A percentile compares a stretch with the other conserved stretches of the same genome.
Evolutionary conservation across 371 early-diverging fungal species (phyloP).

Genomic region (Zancudomyces culisetae): DNA sequence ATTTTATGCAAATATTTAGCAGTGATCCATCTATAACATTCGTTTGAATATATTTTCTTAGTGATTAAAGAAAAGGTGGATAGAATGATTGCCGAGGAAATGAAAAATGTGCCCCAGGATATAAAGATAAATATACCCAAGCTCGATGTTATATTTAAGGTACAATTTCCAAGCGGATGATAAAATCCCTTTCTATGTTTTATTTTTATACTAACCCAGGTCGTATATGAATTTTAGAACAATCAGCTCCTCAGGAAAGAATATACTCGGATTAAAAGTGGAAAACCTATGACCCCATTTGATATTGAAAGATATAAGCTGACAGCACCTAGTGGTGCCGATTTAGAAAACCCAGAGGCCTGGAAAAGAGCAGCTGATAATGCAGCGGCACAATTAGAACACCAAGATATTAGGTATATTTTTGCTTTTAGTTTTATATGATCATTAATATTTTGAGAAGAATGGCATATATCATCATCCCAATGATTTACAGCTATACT

Average conservation of each 20-base stretch:
- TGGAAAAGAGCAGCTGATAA: constrained; percentile 57
- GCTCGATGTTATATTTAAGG: neutral
- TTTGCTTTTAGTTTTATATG: neutral
- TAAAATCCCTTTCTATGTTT: too few relatives aligned
- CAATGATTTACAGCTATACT: too few relatives aligned
- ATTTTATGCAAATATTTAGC: too few relatives aligned
- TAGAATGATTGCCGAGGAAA: neutral
- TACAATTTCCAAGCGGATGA: too few relatives aligned
- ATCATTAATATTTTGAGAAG: too few relatives aligned
- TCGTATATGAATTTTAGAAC: constrained; percentile 6
- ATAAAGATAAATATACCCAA: neutral
- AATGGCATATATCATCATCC: too few relatives aligned
- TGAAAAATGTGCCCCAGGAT: neutral
- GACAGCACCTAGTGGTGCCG: constrained; percentile 27
- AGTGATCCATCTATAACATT: too few relatives aligned
- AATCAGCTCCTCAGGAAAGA: constrained; percentile 34
- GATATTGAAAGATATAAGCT: constrained; percentile 42
- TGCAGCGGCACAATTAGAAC: constrained; percentile 64
- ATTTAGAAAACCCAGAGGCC: constrained; percentile 21
- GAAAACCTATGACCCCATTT: constrained; percentile 31
- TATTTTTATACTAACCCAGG: too few relatives aligned
- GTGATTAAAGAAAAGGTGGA: neutral
- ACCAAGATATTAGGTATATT: constrained; percentile 39
- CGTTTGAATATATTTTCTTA: neutral
- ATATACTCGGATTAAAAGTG: constrained; percentile 35